A percentile compares a stretch with the other conserved stretches of the same genome.
Evolutionary conservation across 140 eudicot species (phyloP).

Genomic region (Flaveria floridana): DNA sequence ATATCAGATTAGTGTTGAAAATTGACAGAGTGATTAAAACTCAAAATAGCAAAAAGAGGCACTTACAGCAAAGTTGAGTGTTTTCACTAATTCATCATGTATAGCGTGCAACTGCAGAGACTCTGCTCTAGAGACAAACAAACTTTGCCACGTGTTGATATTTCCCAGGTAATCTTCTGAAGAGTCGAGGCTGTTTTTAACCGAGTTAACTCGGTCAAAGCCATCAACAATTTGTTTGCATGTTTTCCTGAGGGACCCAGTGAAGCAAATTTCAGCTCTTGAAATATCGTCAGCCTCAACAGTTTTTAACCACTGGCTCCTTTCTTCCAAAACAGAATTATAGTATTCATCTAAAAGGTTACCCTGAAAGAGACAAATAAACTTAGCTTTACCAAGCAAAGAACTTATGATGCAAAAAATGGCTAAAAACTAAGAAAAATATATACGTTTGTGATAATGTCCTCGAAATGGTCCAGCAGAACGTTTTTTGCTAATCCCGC

Average conservation of each 20-base stretch:
- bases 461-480: constrained; percentile 61
- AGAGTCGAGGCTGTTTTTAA: constrained; percentile 34
- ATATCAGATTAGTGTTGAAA: constrained; percentile 12
- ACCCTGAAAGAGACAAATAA: constrained; percentile 46
- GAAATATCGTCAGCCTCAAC: constrained; percentile 19
- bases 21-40: neutral
- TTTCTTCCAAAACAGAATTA: constrained; percentile 39
- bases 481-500: constrained; percentile 44
- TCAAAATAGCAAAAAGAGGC: neutral
- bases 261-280: constrained; percentile 42
- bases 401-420: neutral
- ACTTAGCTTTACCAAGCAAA: neutral
- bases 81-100: constrained; percentile 47
- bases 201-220: constrained; percentile 39
- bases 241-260: constrained; percentile 43
- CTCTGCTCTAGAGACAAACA: constrained; percentile 47
- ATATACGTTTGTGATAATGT: constrained; percentile 54
- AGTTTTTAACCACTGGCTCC: constrained; percentile 21
- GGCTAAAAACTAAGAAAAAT: neutral
- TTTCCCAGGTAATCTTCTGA: constrained; percentile 47
- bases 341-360: constrained; percentile 39
- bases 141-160: constrained; percentile 47
- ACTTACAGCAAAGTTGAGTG: constrained; percentile 61
- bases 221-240: constrained; percentile 40
- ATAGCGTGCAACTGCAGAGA: constrained; percentile 52